Base-by-base conservation (phyloP, 495 filamentous ascomycete genomes). In the Hypoxylon fuscum region DNA sequence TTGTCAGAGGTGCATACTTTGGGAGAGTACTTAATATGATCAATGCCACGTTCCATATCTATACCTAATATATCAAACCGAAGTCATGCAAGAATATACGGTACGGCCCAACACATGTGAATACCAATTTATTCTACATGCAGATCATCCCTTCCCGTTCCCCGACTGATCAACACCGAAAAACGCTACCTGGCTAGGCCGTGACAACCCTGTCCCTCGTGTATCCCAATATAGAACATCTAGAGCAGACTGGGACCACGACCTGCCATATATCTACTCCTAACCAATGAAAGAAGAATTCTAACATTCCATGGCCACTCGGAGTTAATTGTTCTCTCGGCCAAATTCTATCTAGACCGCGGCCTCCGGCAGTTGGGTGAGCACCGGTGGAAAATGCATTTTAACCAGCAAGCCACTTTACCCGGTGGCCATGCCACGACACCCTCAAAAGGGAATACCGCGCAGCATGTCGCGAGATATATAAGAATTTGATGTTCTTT, bases 341-440 rank as follows among this genome's bases (percentile, higher is more conserved):
- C 31, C 62, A 66, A 60, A 56, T 66, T 60, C 40, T 60, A 60
- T 60, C 56, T 60, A 17, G 50, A 60, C 56, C 31, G 15, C 42
- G 47, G 22, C 15, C 11, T 45, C 55, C 62, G 62, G 62, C 62
- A 66, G 25, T 60, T 66, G 41, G 35, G 7, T 38, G 5, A 10
- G 43, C 17, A 41, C 1, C 34, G 4, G 15, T 29, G 23, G 38
- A 40, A n/a, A 54, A 15, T 3, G 23, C 49, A 66, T 12, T 65
- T 66, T 64, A 64, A 52, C 53, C 59, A 62, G 31, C 48, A 47
- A n/a, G 15, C 29, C 41, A 42, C 14, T 64, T 64, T 66, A 66
- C 32, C 62, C 62, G 62, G 55, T 14, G 40, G 7, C 51, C 51
- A 8, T 60, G 62, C 45, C 62, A 56, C 56, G 34, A 48, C 32